Conservation (phyloP, 169 alveolate genomes). For the Cryptosporidium sp. region DNA sequence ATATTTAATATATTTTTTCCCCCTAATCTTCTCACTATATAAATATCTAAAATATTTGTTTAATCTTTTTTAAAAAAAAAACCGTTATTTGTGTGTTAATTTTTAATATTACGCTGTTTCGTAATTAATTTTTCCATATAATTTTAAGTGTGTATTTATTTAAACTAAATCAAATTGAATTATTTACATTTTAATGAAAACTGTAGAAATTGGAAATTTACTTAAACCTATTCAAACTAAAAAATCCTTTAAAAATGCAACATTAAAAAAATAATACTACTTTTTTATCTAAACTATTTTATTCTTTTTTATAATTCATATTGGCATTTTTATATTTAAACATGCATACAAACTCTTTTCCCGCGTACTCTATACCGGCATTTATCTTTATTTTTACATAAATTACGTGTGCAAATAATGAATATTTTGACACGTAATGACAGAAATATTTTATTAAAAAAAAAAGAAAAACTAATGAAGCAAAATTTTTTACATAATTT, state of each 20-base stretch:
- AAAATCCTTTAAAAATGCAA: not conserved
- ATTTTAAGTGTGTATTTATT: not conserved
- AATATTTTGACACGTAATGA: not conserved
- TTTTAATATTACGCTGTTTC: not conserved
- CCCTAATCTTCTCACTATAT: not conserved
- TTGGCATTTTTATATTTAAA: too few species aligned
- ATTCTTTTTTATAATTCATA: too few species aligned
- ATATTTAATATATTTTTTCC: not conserved
- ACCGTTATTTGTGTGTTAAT: slow-evolving; percentile 26
- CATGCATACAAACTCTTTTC: not conserved
- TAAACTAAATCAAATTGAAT: not conserved
- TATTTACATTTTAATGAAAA: too few species aligned
- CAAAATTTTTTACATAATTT: too few species aligned
- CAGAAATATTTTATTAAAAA: too few species aligned
- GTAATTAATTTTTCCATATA: not conserved
- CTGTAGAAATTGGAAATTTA: not conserved
- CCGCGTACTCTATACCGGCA: not conserved
- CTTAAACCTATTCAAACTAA: too few species aligned
- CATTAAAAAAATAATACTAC: too few species aligned
- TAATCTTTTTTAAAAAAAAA: too few species aligned
- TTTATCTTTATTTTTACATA: not conserved
- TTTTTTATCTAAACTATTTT: too few species aligned
- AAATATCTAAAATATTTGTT: not conserved
- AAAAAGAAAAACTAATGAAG: not conserved
- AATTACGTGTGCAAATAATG: not conserved